Conservation (phyloP, 2,329 filamentous ascomycete species). For the Sporothrix euskadiensis region DNA sequence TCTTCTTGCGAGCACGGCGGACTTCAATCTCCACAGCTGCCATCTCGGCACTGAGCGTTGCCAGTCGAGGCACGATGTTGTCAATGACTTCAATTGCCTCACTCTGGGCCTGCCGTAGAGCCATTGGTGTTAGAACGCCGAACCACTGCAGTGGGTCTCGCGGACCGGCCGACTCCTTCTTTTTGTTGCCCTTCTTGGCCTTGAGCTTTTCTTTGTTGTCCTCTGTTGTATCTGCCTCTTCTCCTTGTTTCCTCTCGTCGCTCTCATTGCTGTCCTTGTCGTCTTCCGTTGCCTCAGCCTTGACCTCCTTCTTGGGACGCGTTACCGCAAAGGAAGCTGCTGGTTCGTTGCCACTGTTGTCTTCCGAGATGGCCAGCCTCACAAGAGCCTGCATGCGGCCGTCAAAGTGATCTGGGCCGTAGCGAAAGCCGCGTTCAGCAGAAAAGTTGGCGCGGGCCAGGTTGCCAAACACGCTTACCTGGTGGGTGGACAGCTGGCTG, state of each 20-base stretch:
- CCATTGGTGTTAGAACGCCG: constrained; percentile 54
- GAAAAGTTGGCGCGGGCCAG: constrained; percentile 76
- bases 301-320: constrained; percentile 2
- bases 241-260: constrained; percentile 20
- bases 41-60: constrained; percentile 62
- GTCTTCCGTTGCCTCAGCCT: background rate
- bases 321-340: constrained; percentile 27
- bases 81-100: constrained; percentile 59
- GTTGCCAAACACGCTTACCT: constrained; percentile 58
- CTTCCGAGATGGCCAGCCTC: constrained; percentile 41
- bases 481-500: constrained; percentile 52
- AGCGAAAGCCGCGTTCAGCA: constrained; percentile 62
- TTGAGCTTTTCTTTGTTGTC: background rate
- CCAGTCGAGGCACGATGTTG: constrained; percentile 57
- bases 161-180: constrained; percentile 6
- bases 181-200: constrained; percentile 25
- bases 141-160: constrained; percentile 62
- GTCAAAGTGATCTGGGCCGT: constrained; percentile 71
- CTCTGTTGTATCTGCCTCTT: constrained; percentile 20
- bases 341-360: background rate
- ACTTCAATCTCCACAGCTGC: constrained; percentile 67
- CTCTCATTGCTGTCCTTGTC: background rate
- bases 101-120: constrained; percentile 59
- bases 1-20: constrained; percentile 58
- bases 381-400: constrained; percentile 67